phyloP scores from a whole-genome alignment of 306 rosid species.

The Pueraria montana region DNA sequence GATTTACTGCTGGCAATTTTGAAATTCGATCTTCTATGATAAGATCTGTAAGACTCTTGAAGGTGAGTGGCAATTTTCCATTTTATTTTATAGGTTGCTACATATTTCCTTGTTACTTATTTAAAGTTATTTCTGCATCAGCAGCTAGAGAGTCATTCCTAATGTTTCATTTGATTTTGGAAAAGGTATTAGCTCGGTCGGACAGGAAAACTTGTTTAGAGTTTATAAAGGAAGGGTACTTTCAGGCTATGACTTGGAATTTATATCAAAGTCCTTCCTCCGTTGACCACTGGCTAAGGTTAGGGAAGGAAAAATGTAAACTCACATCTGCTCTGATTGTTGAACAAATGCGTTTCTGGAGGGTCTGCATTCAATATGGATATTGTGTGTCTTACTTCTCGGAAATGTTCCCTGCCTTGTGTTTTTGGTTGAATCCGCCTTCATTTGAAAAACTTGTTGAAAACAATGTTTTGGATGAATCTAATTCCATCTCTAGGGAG shows the following conservation, averaged over 20 bases:
- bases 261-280: conserved; percentile 73
- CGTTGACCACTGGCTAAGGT: conserved; percentile 80
- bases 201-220: conserved; percentile 67
- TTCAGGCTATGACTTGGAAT: conserved; percentile 80
- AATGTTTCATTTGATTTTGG: conserved; percentile 49
- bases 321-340: conserved; percentile 80
- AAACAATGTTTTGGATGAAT: conserved; percentile 67
- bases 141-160: conserved; percentile 45
- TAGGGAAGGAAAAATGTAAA: conserved; percentile 77
- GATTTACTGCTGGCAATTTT: conserved; percentile 65
- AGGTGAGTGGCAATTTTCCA: conserved; percentile 59
- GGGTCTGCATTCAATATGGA: conserved; percentile 92
- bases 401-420: conserved; percentile 78
- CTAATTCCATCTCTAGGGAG: conserved; percentile 75
- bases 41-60: conserved; percentile 81
- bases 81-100: conserved; percentile 40
- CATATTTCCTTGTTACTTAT: conserved; percentile 34
- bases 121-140: conserved; percentile 25
- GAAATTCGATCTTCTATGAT: conserved; percentile 76
- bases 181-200: conserved; percentile 79
- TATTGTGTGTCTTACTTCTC: conserved; percentile 78
- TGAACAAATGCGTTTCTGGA: conserved; percentile 92
- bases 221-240: conserved; percentile 76
- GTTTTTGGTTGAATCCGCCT: conserved; percentile 89
- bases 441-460: conserved; percentile 68